Base-by-base conservation (phyloP, 495 filamentous ascomycete genomes). In the Emericellopsis terricola region DNA sequence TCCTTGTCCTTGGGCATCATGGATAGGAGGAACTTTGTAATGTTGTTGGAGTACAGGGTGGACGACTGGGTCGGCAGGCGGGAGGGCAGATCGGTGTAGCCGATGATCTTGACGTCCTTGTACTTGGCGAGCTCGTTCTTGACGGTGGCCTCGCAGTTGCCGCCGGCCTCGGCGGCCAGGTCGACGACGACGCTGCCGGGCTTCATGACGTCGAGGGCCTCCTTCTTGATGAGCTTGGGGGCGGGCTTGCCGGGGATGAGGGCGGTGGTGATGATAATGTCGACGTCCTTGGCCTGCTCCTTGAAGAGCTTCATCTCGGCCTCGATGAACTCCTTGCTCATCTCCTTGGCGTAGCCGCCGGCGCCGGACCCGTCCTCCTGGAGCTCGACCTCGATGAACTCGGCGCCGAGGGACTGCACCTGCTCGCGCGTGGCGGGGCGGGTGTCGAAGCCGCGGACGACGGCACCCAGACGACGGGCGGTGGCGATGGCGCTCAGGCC, bases 271-370 rank as follows among this genome's bases (percentile, higher is more conserved):
- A 87, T 76, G 29, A 87, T 73, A 34, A 87, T 87, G 47, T 87
- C 81, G n/a, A 85, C 79, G 28, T 86, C 80, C 11, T 65, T 66
- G 36, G 75, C 76, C 47, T 85, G 81, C 43, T 84, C 74, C 45
- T 76, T 71, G 45, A 87, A 87, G 17, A 87, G 62, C 50, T 77
- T 82, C 80, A 83, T 85, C 47, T 87, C 81, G 6, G 80, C 80
- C 38, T 79, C 80, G 47, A 82, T 81, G 49, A 87, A 87, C 48
- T 84, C 80, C 41, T 81, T 78, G 34, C 78, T 83, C 81, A 87
- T 87, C 46, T 81, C 78, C 43, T 87, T 87, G 23, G 76, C 79
- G 39, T 87, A 87, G 8, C 81, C 81, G 15, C 81, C 81, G 11
- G 75, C 66, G 2, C 80, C 81, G n/a, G 76, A 66, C 10, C 80